These are phyloP conservation scores for Nakazawaea peltata DNA, from an alignment of 805 yeast genomes.

Conservation along the genomic window DNA sequence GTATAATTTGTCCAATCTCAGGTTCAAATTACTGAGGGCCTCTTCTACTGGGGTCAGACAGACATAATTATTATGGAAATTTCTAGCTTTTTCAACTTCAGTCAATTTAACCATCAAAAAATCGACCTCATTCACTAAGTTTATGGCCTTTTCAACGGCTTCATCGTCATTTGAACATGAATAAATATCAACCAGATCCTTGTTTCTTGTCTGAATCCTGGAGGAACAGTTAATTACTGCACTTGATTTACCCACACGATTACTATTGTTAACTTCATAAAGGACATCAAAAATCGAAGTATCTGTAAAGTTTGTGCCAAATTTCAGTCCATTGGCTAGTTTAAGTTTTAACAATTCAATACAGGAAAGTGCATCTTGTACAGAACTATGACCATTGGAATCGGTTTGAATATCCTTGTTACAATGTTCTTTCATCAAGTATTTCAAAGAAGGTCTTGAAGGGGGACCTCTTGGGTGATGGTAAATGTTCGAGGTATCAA, in stretches of 20 bases:
- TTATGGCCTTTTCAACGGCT: constrained; percentile 32
- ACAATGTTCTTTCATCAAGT: constrained; percentile 54
- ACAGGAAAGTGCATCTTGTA: constrained; percentile 80
- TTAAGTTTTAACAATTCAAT: constrained; percentile 69
- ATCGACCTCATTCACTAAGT: constrained; percentile 30
- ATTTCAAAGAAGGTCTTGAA: constrained; percentile 66
- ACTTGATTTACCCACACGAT: too few relatives aligned
- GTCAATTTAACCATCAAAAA: constrained; percentile 48
- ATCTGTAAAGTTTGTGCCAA: constrained; percentile 54
- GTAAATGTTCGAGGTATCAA: constrained; percentile 73
- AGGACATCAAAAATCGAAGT: too few relatives aligned
- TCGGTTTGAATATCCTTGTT: constrained; percentile 58
- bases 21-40: constrained; percentile 28
- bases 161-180: constrained; percentile 54
- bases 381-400: constrained; percentile 70
- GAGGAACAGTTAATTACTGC: constrained; percentile 17
- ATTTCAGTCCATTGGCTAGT: constrained; percentile 53
- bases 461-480: constrained; percentile 86
- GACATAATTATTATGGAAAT: too few relatives aligned
- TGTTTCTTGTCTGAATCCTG: neutral
- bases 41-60: constrained; percentile 9
- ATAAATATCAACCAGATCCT: neutral
- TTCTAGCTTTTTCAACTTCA: constrained; percentile 44
- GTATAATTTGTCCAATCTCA: constrained; percentile 40
- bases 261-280: too few relatives aligned